Conservation (phyloP, 2,329 filamentous ascomycete genomes). For the Mycosphaerella sp. region DNA sequence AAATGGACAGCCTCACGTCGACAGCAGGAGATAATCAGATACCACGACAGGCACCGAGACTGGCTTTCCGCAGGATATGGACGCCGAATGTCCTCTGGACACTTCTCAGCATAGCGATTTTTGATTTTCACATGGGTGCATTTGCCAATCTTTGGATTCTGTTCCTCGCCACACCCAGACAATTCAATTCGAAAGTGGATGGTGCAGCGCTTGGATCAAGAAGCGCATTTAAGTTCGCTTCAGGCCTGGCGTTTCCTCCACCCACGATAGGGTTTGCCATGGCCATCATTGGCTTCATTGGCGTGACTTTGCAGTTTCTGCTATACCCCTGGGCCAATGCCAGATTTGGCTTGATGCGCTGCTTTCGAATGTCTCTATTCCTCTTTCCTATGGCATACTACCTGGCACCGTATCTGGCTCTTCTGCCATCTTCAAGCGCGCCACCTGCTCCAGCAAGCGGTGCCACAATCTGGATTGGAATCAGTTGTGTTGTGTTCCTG, state of each 20-base stretch:
- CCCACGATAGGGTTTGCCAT: conserved; percentile 69
- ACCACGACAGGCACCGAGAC: conserved; percentile 37
- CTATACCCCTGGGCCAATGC: conserved; percentile 64
- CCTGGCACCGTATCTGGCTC: conserved; percentile 62
- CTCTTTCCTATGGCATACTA: conserved; percentile 67
- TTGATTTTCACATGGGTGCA: conserved; percentile 67
- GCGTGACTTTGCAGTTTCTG: conserved; percentile 65
- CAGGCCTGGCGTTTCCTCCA: conserved; percentile 68
- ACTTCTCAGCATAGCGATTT: conserved; percentile 59
- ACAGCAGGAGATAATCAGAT: conserved; percentile 28
- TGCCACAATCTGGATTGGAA: conserved; percentile 56
- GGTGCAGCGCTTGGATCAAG: conserved; percentile 27
- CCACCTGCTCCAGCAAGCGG: conserved; percentile 50
- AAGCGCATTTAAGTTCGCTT: conserved; percentile 55
- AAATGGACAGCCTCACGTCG: conserved; percentile 35
- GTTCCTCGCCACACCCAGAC: conserved; percentile 66
- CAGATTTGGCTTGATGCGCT: conserved; percentile 60
- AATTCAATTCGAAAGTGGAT: conserved; percentile 34
- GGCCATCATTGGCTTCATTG: conserved; percentile 67
- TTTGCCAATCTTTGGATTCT: conserved; percentile 73
- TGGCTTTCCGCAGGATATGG: conserved; percentile 48
- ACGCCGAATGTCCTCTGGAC: conserved; percentile 51
- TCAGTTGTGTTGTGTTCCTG: conserved; percentile 57
- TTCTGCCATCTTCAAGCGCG: conserved; percentile 53
- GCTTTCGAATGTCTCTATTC: conserved; percentile 62